Evolutionary conservation across 805 yeast species (phyloP), one percentile per base, ranked within the genome.

Genomic region (Candida verbasci): DNA sequence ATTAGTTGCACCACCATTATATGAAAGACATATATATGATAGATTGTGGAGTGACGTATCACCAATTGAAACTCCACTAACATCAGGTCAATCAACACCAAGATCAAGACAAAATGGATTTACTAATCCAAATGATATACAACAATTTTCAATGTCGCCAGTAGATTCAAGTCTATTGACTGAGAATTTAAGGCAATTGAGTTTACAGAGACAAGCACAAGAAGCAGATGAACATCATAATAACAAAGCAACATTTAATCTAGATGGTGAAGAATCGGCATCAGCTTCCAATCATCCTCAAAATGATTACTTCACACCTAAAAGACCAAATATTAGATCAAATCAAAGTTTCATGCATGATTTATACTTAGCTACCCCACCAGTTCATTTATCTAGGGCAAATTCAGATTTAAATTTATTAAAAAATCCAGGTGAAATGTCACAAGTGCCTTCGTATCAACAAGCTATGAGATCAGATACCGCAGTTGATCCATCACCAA

Each of bases 401-500:
- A 73, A 70, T 35, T 80, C 87, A 1, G 71, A 61, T 24, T 42
- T 41, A 11, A 40, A 40, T 9, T 21, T 57, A 7, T 23, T 27
- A 24, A 24, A 23, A 11, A 39, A 42, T 22, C 32, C 55, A n/a
- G 17, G 33, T 4, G 42, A 45, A 9, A 36, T 86, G 44, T 78
- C 83, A 15, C 65, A 77, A 33, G 96, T 91, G 6, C 97, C 97
- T 0, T 79, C 95, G 0, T 91, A 91, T 58, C 73, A 72, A 6
- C 80, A 84, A 22, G 97, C 97, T 0, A 59, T 88, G 56, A 75
- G 74, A 48, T 58, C 75, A 2, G 79, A 71, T 31, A 55, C 53
- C 9, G 44, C 43, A 6, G 72, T 65, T 15, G 77, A 74, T 35
- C 59, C 82, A 17, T 80, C 96, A 2, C 97, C 97, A 0, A 72